phyloP scores from a whole-genome alignment of 2,329 filamentous ascomycete genomes.

The Pezicula neosporulosa region DNA sequence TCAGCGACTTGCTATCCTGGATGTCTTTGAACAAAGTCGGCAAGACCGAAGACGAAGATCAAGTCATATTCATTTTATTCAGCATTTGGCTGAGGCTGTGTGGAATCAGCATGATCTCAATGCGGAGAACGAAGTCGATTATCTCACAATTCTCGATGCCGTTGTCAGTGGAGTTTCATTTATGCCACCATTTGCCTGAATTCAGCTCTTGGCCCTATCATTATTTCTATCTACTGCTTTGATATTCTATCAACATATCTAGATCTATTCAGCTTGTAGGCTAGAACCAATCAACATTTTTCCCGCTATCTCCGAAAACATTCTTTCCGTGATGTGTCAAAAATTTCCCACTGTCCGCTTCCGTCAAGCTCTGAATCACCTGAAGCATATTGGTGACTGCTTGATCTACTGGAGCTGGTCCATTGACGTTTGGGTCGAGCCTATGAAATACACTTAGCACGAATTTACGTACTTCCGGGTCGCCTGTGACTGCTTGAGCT shows the following conservation, averaged over 20 bases:
- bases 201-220: not conserved
- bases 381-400: not conserved
- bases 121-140: not conserved
- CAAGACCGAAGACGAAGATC: not conserved
- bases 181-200: constrained; percentile 1
- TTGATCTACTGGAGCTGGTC: not conserved
- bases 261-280: not conserved
- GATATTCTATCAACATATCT: not conserved
- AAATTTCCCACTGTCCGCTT: not conserved
- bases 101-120: constrained; percentile 1
- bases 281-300: constrained; percentile 1
- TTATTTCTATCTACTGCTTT: not conserved
- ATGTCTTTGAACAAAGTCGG: not conserved
- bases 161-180: not conserved
- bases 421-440: not conserved
- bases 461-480: constrained; percentile 1
- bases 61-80: not conserved
- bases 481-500: not conserved
- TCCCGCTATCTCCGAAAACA: not conserved
- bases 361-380: not conserved
- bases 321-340: not conserved
- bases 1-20: not conserved
- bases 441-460: not conserved
- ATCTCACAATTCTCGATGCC: not conserved
- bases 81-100: not conserved